phyloP scores from a whole-genome alignment of 1,284 basidiomycete genomes.

The Ceraceosorus guamensis region DNA sequence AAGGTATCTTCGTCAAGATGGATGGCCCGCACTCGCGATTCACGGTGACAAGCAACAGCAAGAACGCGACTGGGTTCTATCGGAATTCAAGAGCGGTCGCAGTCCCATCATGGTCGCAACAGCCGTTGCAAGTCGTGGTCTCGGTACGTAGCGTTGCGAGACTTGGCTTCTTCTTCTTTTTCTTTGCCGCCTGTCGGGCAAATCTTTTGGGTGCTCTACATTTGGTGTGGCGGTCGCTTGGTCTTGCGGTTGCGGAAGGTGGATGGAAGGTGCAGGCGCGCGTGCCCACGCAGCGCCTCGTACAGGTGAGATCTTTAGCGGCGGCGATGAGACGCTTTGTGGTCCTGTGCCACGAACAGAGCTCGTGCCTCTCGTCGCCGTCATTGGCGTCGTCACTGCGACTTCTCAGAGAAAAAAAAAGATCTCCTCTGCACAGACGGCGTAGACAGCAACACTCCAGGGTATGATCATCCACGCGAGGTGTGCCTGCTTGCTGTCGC shows the following conservation, averaged over 20 bases:
- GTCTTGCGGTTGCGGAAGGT: not conserved
- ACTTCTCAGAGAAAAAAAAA: too few species aligned
- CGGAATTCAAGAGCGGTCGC: constrained; percentile 95
- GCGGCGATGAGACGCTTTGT: too few species aligned
- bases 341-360: too few species aligned
- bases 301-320: too few species aligned
- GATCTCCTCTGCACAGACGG: too few species aligned
- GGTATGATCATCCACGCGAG: too few species aligned
- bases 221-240: not conserved
- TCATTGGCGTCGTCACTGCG: too few species aligned
- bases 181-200: constrained; percentile 1
- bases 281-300: too few species aligned
- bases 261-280: not conserved
- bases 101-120: constrained; percentile 92
- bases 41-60: constrained; percentile 86
- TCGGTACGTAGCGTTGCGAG: constrained; percentile 69
- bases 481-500: too few species aligned
- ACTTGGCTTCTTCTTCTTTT: not conserved
- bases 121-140: constrained; percentile 86
- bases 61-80: constrained; percentile 96
- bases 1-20: constrained; percentile 60
- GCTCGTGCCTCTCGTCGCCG: too few species aligned
- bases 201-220: not conserved
- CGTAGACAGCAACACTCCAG: too few species aligned
- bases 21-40: constrained; percentile 94